These are phyloP conservation scores for Eucalyptus erythrocorys DNA, from an alignment of 345 rosid genomes.

Conservation along the genomic window DNA sequence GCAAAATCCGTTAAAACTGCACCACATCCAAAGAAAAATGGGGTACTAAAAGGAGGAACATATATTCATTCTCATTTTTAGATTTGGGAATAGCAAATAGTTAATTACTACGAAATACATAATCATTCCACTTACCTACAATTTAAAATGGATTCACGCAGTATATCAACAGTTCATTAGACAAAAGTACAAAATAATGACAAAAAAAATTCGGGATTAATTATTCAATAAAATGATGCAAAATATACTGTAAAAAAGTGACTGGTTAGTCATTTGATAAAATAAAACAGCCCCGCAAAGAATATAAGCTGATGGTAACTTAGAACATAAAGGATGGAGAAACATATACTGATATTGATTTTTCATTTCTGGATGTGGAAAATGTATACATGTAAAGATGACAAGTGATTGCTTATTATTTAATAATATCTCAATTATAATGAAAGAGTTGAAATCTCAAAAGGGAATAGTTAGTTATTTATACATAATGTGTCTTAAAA, in stretches of 20 bases:
- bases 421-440: no score
- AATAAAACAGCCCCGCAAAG: neutral
- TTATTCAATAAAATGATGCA: neutral
- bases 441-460: no score
- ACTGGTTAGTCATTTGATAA: neutral
- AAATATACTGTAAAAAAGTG: no score
- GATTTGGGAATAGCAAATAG: no score
- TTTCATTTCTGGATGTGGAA: neutral
- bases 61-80: no score
- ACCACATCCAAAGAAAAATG: conserved; percentile 1
- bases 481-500: no score
- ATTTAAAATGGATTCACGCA: no score
- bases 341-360: neutral
- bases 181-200: neutral
- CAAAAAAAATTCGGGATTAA: neutral
- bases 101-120: no score
- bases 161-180: neutral
- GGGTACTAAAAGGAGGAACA: no score
- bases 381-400: neutral
- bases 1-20: conserved; percentile 63
- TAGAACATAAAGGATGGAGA: neutral
- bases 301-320: neutral
- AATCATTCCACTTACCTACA: no score
- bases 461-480: no score
- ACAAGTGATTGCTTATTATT: neutral